Evolutionary conservation across 2,329 filamentous ascomycete species (phyloP).

Genomic region (Epichloe sylvatica): DNA sequence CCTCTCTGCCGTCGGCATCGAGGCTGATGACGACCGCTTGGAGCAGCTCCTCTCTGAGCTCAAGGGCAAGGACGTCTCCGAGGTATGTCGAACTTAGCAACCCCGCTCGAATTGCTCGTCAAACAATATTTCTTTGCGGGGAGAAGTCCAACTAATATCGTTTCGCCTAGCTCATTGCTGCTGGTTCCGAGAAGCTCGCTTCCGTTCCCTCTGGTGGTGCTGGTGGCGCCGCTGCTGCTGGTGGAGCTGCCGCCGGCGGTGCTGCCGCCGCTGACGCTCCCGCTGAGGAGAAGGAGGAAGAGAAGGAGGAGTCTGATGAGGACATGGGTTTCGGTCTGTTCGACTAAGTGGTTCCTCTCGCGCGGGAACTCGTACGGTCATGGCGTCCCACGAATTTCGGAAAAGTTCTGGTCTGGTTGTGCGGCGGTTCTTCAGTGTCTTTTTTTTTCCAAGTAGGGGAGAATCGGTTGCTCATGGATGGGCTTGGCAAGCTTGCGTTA

Average conservation of each 20-base stretch:
- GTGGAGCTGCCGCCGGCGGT: constrained; percentile 52
- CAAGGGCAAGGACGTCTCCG: constrained; percentile 80
- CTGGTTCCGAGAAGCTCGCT: constrained; percentile 86
- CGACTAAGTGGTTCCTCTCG: constrained; percentile 41
- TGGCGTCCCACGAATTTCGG: constrained; percentile 21
- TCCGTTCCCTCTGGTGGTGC: constrained; percentile 89
- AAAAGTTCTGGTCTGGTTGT: constrained; percentile 19
- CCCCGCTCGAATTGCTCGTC: background rate
- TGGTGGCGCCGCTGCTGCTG: constrained; percentile 55
- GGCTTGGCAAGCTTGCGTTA: constrained; percentile 14
- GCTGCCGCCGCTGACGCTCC: constrained; percentile 44
- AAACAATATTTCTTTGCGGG: background rate
- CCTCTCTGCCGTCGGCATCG: constrained; percentile 86
- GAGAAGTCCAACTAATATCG: constrained; percentile 6
- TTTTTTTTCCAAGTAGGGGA: constrained; percentile 12
- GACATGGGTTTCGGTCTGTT: constrained; percentile 68
- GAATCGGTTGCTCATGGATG: constrained; percentile 19
- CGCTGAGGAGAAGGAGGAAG: constrained; percentile 57
- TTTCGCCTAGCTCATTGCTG: constrained; percentile 61
- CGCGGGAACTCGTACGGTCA: constrained; percentile 15
- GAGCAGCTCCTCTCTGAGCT: constrained; percentile 80
- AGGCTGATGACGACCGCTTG: constrained; percentile 80
- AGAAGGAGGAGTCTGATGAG: constrained; percentile 68
- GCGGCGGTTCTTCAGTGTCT: constrained; percentile 18
- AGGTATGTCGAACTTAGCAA: constrained; percentile 45